A percentile compares a stretch with the other conserved stretches of the same genome.
Evolutionary conservation across 345 rosid species (phyloP).

Genomic region (Physaria fendleri): DNA sequence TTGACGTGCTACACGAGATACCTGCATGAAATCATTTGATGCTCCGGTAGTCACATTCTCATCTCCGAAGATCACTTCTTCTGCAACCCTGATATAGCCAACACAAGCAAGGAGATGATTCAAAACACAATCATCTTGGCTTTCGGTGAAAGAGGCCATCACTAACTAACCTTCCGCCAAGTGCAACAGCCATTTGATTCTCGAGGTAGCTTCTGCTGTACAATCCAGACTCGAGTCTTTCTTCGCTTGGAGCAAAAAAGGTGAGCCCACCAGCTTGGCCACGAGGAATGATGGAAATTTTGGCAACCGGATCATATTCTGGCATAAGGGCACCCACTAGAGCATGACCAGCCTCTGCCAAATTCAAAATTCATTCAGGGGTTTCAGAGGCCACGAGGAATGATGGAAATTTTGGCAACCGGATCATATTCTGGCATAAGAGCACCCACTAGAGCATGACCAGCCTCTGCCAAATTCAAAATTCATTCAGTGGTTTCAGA

Average conservation of each 20-base stretch:
- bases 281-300: slow-evolving; percentile 93
- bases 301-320: slow-evolving; percentile 93
- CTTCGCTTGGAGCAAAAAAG: slow-evolving; percentile 93
- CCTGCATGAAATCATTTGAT: slow-evolving; percentile 98
- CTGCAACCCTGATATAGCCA: slow-evolving; percentile 63
- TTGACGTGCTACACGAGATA: slow-evolving; percentile 97
- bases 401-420: slow-evolving; percentile 91
- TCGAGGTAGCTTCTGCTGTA: slow-evolving; percentile 95
- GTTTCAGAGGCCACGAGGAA: slow-evolving; percentile 98
- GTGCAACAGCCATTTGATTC: slow-evolving; percentile 98
- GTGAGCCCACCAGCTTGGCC: slow-evolving; percentile 99
- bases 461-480: slow-evolving; percentile 60
- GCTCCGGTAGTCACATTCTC: slow-evolving; percentile 99
- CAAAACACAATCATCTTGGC: background rate
- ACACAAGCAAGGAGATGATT: slow-evolving; percentile 1
- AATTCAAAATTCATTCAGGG: background rate
- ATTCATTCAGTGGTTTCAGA: background rate
- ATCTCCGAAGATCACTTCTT: slow-evolving; percentile 83
- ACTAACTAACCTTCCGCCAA: slow-evolving; percentile 82
- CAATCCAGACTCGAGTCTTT: slow-evolving; percentile 93
- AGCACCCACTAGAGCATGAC: slow-evolving; percentile 95
- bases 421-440: slow-evolving; percentile 98
- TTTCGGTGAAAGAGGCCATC: background rate
- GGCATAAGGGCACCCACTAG: slow-evolving; percentile 97
- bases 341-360: slow-evolving; percentile 94